phyloP scores from a whole-genome alignment of 2,329 filamentous ascomycete genomes.

The Monilinia fructigena region DNA sequence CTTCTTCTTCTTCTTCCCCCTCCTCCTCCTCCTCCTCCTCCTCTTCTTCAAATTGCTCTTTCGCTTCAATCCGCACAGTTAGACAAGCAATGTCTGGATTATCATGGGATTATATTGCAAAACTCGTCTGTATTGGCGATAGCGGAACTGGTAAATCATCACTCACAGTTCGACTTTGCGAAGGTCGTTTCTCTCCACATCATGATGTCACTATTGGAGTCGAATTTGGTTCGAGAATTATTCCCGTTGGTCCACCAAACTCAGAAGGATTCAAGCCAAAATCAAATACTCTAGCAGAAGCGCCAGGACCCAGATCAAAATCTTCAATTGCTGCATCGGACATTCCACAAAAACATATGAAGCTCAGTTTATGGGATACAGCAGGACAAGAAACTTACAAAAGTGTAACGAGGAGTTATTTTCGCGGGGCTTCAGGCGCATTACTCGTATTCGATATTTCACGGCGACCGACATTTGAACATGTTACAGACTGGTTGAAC shows the following conservation, averaged over 20 bases:
- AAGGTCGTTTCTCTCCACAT: slow-evolving; percentile 89
- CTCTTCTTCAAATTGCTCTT: too few species aligned
- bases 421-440: slow-evolving; percentile 65
- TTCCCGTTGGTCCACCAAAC: slow-evolving; percentile 83
- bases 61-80: background rate
- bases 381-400: slow-evolving; percentile 98
- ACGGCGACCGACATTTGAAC: slow-evolving; percentile 77
- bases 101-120: slow-evolving; percentile 98
- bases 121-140: slow-evolving; percentile 96
- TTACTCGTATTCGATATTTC: slow-evolving; percentile 95
- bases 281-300: slow-evolving; percentile 38
- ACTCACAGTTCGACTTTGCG: slow-evolving; percentile 91
- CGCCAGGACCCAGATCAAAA: slow-evolving; percentile 34
- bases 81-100: slow-evolving; percentile 52
- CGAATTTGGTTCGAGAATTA: slow-evolving; percentile 93
- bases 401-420: slow-evolving; percentile 84
- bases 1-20: background rate
- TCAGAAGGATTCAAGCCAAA: slow-evolving; percentile 48
- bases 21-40: background rate
- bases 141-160: slow-evolving; percentile 94
- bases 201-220: slow-evolving; percentile 98
- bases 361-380: slow-evolving; percentile 91
- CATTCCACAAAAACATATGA: slow-evolving; percentile 78
- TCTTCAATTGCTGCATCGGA: slow-evolving; percentile 50
- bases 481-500: slow-evolving; percentile 89